Evolutionary conservation across 2,329 filamentous ascomycete species (phyloP).

Genomic region (Gyromitra esculenta): DNA sequence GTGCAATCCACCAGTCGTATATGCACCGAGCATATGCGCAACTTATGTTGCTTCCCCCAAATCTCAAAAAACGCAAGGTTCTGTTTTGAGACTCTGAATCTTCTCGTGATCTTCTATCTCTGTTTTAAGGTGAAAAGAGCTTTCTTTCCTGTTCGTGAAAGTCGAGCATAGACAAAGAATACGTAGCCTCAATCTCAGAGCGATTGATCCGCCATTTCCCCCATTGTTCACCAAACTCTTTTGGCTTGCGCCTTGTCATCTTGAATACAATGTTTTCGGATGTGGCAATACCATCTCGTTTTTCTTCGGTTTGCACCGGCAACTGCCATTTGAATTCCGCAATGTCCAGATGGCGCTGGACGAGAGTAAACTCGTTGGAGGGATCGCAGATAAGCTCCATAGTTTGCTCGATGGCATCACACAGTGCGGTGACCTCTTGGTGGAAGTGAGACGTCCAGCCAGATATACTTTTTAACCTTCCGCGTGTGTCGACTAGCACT

Average conservation of each 20-base stretch:
- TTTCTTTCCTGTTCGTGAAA: slow-evolving; percentile 22
- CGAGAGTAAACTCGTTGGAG: slow-evolving; percentile 6
- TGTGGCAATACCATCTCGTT: neutral
- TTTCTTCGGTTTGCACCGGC: neutral
- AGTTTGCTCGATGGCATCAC: slow-evolving; percentile 20
- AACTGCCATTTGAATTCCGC: slow-evolving; percentile 23
- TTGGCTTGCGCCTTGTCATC: slow-evolving; percentile 20
- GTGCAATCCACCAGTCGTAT: slow-evolving; percentile 35
- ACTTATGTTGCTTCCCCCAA: neutral
- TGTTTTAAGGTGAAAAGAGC: neutral
- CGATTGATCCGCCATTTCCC: slow-evolving; percentile 34
- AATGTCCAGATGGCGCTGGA: slow-evolving; percentile 11
- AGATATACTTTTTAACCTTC: slow-evolving; percentile 18
- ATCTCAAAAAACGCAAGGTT: slow-evolving; percentile 17
- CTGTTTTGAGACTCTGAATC: slow-evolving; percentile 15
- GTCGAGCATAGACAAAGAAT: slow-evolving; percentile 31
- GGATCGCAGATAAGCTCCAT: slow-evolving; percentile 30
- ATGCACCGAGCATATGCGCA: slow-evolving; percentile 18
- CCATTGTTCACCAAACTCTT: slow-evolving; percentile 29
- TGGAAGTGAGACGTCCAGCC: slow-evolving; percentile 15
- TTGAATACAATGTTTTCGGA: slow-evolving; percentile 23
- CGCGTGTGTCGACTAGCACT: slow-evolving; percentile 14
- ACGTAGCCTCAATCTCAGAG: slow-evolving; percentile 14
- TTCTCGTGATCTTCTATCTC: neutral
- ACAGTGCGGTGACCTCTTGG: slow-evolving; percentile 17